Percentiles rank a stretch among this genome's conserved stretches.
These are phyloP conservation scores for Lichtheimia hyalospora DNA, from an alignment of 371 early-diverging fungal genomes.

Conservation along the genomic window DNA sequence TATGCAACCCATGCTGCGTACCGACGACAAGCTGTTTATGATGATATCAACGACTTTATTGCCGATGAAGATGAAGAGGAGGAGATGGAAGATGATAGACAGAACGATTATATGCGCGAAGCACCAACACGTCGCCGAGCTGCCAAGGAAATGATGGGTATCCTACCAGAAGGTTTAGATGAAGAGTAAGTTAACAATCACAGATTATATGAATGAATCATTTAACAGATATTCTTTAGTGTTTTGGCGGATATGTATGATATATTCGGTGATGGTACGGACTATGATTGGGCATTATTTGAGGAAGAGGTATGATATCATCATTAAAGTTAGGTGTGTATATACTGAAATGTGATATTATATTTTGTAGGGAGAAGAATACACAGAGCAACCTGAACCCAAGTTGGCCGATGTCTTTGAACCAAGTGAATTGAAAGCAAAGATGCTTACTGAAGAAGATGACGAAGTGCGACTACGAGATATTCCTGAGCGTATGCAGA, in stretches of 20 bases:
- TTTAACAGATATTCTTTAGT: conserved; percentile 37
- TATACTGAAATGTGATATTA: background rate
- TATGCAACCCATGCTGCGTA: conserved; percentile 16
- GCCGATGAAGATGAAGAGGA: conserved; percentile 73
- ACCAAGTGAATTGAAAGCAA: conserved; percentile 84
- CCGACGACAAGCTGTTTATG: conserved; percentile 47
- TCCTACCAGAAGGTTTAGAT: conserved; percentile 42
- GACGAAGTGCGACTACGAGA: conserved; percentile 86
- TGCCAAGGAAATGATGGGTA: conserved; percentile 42
- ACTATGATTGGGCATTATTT: conserved; percentile 84
- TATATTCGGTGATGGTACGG: conserved; percentile 89
- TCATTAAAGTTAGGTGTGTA: background rate
- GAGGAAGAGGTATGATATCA: conserved; percentile 29
- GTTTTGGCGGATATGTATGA: conserved; percentile 83
- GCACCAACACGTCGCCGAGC: conserved; percentile 26
- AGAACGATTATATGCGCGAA: conserved; percentile 28
- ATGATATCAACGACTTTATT: conserved; percentile 69
- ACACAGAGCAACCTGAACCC: conserved; percentile 48
- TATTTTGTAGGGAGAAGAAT: conserved; percentile 6
- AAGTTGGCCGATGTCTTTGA: conserved; percentile 85
- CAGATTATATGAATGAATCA: background rate
- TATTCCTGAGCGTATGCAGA: conserved; percentile 92
- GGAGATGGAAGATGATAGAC: conserved; percentile 29
- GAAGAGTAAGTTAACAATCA: conserved; percentile 29
- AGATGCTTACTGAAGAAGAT: conserved; percentile 92